Conservation (phyloP, 1,139 yeast genomes). For the Magnusiomyces suaveolens region DNA sequence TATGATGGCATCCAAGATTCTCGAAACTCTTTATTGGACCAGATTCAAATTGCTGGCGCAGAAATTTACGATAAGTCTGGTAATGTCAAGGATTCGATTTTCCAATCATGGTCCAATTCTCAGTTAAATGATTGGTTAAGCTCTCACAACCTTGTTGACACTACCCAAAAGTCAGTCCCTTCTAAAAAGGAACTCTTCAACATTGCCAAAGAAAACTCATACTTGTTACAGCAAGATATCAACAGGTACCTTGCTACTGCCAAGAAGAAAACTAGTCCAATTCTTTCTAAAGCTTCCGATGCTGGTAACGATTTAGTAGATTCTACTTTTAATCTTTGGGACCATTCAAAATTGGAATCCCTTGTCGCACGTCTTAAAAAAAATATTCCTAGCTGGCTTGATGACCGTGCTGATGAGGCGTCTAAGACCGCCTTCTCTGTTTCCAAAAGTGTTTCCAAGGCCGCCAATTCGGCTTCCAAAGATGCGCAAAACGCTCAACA, state of each 20-base stretch:
- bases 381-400: slow-evolving; percentile 1
- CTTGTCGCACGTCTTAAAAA: not conserved
- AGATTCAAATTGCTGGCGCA: not conserved
- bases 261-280: not conserved
- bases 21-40: not conserved
- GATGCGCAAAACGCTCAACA: not conserved
- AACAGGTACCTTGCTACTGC: not conserved
- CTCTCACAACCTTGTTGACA: not conserved
- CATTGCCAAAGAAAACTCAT: not conserved
- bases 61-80: slow-evolving; percentile 1
- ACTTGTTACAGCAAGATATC: not conserved
- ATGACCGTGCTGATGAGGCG: not conserved
- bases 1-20: slow-evolving; percentile 3
- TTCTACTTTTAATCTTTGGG: slow-evolving; percentile 1
- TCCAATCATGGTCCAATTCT: not conserved
- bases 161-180: not conserved
- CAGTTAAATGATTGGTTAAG: slow-evolving; percentile 2
- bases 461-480: not conserved
- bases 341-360: not conserved
- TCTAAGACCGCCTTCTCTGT: too few relatives aligned
- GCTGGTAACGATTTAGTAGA: not conserved
- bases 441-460: not conserved
- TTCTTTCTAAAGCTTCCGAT: slow-evolving; percentile 1
- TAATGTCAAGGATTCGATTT: not conserved
- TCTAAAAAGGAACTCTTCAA: not conserved